Evolutionary conservation across 164 flowering plant genomes (phyloP), one percentile per base, ranked within the genome.

Genomic region (Akebia trifoliata): DNA sequence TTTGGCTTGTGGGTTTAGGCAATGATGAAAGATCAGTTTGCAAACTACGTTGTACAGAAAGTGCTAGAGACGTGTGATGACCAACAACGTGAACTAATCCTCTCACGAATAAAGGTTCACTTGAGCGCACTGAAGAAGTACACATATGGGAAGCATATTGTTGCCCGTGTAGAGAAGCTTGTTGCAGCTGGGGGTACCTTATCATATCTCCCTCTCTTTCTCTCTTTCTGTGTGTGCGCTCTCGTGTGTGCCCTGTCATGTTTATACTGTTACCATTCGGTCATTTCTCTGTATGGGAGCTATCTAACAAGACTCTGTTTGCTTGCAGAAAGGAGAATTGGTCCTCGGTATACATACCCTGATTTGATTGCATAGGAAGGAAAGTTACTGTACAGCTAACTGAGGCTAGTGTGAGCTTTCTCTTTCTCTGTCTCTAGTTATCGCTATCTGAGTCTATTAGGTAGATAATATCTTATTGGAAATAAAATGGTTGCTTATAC

Each of bases 21-120:
- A 40, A 90, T 90, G 95, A 90, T 90, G 95, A 87, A 85, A 57
- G 97, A 90, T 68, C 97, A 90, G 75, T 90, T 85, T 78, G 97
- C 85, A 39, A 90, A 90, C 68, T 90, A 90, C 29, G 97, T 90
- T 71, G 94, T 90, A 67, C 97, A 90, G 78, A 86, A 90, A 75
- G 90, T 90, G 66, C 75, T 90, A 67, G 97, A 90, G 69, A 90
- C 97, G 57, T 87, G 93, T 63, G 93, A 90, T 73, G 95, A 85
- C 70, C 87, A 82, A 69, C 97, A 90, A 54, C 88, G 85, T 52
- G 97, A 90, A 63, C 74, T 85, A 48, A 82, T 87, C 61, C 89
- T 90, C 25, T 75, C 72, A 28, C 84, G 95, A 59, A 90, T 90
- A 47, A 90, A 90, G 72, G 89, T 82, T 59, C 97, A 90, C 68